phyloP scores from a whole-genome alignment of 2,329 filamentous ascomycete species.

The Xylariaceae sp. region DNA sequence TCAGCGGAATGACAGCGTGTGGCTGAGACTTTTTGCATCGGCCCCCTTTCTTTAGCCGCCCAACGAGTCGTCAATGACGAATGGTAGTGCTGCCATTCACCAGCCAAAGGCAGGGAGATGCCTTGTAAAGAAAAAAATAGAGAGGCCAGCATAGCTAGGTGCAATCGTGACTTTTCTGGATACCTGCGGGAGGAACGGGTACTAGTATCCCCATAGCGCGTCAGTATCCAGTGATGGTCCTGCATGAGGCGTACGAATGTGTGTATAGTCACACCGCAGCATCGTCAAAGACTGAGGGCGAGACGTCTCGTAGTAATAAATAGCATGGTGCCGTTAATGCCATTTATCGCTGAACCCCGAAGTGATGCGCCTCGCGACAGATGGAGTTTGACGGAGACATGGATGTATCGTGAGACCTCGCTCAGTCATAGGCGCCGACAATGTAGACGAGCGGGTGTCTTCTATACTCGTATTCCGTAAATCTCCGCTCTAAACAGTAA shows the following conservation, averaged over 20 bases:
- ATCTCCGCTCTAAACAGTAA: no score
- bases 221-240: background rate
- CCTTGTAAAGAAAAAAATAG: background rate
- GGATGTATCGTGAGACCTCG: background rate
- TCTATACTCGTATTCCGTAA: no score
- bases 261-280: background rate
- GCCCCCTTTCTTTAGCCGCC: background rate
- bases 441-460: background rate
- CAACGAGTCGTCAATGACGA: background rate
- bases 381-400: background rate
- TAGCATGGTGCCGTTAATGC: conserved; percentile 1
- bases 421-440: background rate
- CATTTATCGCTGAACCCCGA: background rate
- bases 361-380: background rate
- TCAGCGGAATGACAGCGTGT: background rate
- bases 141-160: background rate
- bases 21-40: conserved; percentile 6
- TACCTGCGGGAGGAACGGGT: background rate
- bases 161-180: background rate
- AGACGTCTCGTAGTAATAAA: background rate
- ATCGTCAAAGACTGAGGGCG: conserved; percentile 7
- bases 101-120: background rate
- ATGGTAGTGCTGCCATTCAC: background rate
- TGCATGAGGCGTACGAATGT: background rate
- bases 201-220: background rate